Evolutionary conservation across 2,329 filamentous ascomycete genomes (phyloP), one percentile per base, ranked within the genome.

Genomic region (Pseudophaeomoniella oleicola): DNA sequence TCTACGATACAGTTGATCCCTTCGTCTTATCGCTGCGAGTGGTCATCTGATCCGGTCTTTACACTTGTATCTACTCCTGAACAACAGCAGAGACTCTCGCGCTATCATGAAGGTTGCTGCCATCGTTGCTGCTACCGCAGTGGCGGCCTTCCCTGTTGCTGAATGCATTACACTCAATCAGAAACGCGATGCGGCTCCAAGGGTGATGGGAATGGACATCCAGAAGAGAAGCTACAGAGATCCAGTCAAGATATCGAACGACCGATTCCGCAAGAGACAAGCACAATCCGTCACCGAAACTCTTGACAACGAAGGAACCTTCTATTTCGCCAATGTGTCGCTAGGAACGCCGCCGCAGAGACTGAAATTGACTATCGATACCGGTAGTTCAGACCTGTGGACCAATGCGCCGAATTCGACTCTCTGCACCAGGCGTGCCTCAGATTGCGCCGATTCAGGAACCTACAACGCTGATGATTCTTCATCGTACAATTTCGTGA

Each of bases 401-500:
- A 63, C 70, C 5, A 90, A 92, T 50, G 70, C 75, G 2, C 60
- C 66, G 3, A 56, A 55, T 34, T 87, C 81, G 1, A 39, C 49
- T 1, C 56, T 82, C 12, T 92, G 84, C 52, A 49, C 52, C 5
- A 49, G 55, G 3, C 47, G 51, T 1, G 53, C 55, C 1, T 51
- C 64, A 11, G 67, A 69, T 1, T 90, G 84, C 50, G 49, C 56
- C 4, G 59, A 57, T 13, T 69, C 73, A 1, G 83, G 82, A 11
- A 75, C 75, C 1, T 93, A 86, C 56, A 55, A 60, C 31, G 69
- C 81, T 30, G 79, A 81, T 52, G 57, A 65, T 1, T 93, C 85
- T 0, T 84, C 81, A 2, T 82, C 84, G 2, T 88, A 87, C 56
- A 50, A 67, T 19, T 85, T 78, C 51, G 57, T 93, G 37, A 77